phyloP scores from a whole-genome alignment of 2,329 filamentous ascomycete species.

The Aciculosporium take region DNA sequence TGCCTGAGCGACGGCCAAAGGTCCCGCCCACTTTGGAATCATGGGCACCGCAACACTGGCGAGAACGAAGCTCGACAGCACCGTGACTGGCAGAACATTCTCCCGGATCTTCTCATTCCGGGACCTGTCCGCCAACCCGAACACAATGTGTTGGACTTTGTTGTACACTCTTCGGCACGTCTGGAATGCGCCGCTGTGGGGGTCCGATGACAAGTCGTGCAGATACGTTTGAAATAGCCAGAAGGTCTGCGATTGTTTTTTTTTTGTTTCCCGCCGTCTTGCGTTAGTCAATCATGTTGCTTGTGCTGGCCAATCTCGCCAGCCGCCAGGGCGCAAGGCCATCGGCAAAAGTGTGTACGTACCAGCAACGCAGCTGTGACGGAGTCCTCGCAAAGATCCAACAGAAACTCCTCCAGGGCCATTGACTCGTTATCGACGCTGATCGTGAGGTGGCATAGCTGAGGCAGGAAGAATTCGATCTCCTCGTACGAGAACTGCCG shows the following conservation, averaged over 20 bases:
- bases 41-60: conserved; percentile 62
- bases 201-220: conserved; percentile 62
- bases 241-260: conserved; percentile 49
- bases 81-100: conserved; percentile 66
- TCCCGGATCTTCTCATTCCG: conserved; percentile 66
- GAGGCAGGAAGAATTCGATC: conserved; percentile 83
- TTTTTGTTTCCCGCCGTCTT: conserved; percentile 1
- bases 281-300: conserved; percentile 12
- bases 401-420: conserved; percentile 75
- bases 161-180: conserved; percentile 76
- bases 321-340: not conserved
- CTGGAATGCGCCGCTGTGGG: conserved; percentile 63
- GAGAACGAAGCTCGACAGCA: conserved; percentile 67
- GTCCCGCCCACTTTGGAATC: conserved; percentile 64
- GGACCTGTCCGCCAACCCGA: conserved; percentile 56
- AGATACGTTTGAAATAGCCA: conserved; percentile 85
- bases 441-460: conserved; percentile 77
- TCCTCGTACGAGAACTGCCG: conserved; percentile 82
- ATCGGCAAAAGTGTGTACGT: conserved; percentile 20
- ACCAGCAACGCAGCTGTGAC: conserved; percentile 74
- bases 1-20: conserved; percentile 68
- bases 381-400: conserved; percentile 77
- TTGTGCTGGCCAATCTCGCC: not conserved
- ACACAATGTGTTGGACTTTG: conserved; percentile 77
- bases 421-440: conserved; percentile 85